A percentile compares a stretch with the other conserved stretches of the same genome.
Conservation (phyloP, 2,329 filamentous ascomycete genomes). For the Sporothrix euskadiensis region DNA sequence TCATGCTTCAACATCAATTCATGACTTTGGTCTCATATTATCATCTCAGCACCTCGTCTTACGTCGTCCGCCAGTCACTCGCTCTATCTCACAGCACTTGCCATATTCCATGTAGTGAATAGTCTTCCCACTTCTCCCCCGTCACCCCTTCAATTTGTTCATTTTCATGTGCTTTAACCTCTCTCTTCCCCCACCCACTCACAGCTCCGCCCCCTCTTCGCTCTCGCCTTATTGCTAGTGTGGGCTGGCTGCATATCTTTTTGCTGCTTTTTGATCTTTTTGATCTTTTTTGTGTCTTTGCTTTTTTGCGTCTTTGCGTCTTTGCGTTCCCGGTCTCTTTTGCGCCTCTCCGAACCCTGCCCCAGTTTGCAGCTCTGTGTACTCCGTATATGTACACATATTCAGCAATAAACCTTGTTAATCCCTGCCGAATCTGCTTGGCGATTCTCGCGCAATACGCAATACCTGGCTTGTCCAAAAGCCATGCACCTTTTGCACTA, state of each 20-base stretch:
- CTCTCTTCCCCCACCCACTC: slow-evolving; percentile 11
- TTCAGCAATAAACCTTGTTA: neutral
- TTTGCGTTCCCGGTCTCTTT: neutral
- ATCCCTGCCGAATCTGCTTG: neutral
- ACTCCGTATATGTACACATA: too few relatives aligned
- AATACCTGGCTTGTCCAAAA: slow-evolving; percentile 3
- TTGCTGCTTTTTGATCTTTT: neutral
- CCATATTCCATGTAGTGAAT: neutral
- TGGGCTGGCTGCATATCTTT: neutral
- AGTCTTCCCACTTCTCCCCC: neutral
- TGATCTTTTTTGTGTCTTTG: neutral
- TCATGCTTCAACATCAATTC: neutral
- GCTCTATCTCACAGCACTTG: neutral
- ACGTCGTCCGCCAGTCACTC: neutral
- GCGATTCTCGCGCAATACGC: neutral
- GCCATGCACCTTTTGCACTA: neutral
- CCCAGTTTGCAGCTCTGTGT: neutral
- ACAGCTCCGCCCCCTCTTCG: slow-evolving; percentile 9
- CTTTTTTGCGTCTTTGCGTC: neutral
- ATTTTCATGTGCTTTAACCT: slow-evolving; percentile 1
- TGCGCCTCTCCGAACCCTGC: neutral
- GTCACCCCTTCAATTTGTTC: neutral
- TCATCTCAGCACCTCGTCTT: neutral
- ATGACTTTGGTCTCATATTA: neutral
- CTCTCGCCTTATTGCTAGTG: slow-evolving; percentile 16